Percentiles rank a stretch among this genome's conserved stretches.
Conservation (phyloP, 108 stramenopile species). For the Phaeodactylum tricornutum region DNA sequence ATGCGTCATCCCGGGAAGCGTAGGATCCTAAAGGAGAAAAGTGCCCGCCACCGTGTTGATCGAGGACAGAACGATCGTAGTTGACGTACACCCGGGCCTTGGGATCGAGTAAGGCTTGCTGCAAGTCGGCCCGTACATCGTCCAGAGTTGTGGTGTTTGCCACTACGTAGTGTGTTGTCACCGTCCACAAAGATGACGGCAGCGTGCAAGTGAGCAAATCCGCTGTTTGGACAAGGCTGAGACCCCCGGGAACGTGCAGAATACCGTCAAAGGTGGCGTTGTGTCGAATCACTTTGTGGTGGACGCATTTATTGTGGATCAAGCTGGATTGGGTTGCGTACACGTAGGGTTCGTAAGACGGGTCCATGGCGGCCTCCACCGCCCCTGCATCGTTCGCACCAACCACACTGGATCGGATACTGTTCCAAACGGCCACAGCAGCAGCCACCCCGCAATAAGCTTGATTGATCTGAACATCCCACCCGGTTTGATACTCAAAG, state of each 20-base stretch:
- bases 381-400: no score
- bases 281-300: slow-evolving; percentile 25
- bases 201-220: slow-evolving; percentile 55
- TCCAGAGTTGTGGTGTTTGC: slow-evolving; percentile 10
- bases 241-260: slow-evolving; percentile 39
- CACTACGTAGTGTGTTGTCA: slow-evolving; percentile 32
- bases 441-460: slow-evolving; percentile 72
- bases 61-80: slow-evolving; percentile 43
- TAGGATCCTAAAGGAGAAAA: slow-evolving; percentile 88
- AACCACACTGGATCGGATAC: slow-evolving; percentile 26
- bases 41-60: slow-evolving; percentile 87
- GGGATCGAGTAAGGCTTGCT: slow-evolving; percentile 37
- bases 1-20: slow-evolving; percentile 53
- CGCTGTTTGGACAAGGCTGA: slow-evolving; percentile 36
- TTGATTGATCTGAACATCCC: slow-evolving; percentile 82
- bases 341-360: slow-evolving; percentile 52
- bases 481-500: slow-evolving; percentile 54
- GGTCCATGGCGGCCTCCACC: slow-evolving; percentile 54
- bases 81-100: slow-evolving; percentile 61
- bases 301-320: slow-evolving; percentile 35
- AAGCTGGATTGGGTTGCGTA: slow-evolving; percentile 69
- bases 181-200: slow-evolving; percentile 22
- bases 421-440: slow-evolving; percentile 55
- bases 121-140: slow-evolving; percentile 38
- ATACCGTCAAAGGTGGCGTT: slow-evolving; percentile 26